Base-by-base conservation (phyloP, 805 yeast genomes). In the Yamadazyma laniorum region DNA sequence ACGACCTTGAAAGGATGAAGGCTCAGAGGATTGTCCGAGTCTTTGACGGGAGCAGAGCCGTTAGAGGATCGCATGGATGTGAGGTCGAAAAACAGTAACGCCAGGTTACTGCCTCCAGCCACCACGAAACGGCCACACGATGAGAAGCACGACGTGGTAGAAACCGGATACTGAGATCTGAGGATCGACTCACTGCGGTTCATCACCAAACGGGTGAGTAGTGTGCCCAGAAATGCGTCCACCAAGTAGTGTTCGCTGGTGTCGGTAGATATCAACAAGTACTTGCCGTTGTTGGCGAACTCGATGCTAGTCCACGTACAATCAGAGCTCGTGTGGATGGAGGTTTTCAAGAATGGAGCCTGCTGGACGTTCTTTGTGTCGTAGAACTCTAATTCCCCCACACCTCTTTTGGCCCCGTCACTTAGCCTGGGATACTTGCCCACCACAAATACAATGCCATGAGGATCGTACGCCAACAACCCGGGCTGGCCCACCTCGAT, bases 361-460 rank as follows among this genome's bases (percentile, higher is more conserved):
- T 72, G 71, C 23, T 79, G 82, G 51, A 76, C 76, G 34, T 70
- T 70, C 37, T 77, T 71, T 23, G 76, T 48, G 47, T 83, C 87
- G 52, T 85, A 86, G 22, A 90, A 59, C 2, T 78, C 71, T 5
- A 68, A 33, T 5, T 39, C 22, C 6, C 62, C 60, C 17, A 9
- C 26, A 7, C 14, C 33, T 6, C 19, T 4, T 4, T 15, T 22
- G 8, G 15, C 27, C 27, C 9, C 15, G n/a, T 14, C 21, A 8
- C 16, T 29, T 25, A 17, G 8, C 14, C n/a, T n/a, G 7, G 39
- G 31, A 22, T 17, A 12, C n/a, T 29, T 43, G 0, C 59, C 89
- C 11, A 84, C 72, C 0, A 87, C 96, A 60, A 88, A 80, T 0
- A 90, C 84, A 6, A 81, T 63, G 1, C 96, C 96, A 26, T 85